Conservation (phyloP, 1,284 basidiomycete genomes). For the Baeospora myosura region DNA sequence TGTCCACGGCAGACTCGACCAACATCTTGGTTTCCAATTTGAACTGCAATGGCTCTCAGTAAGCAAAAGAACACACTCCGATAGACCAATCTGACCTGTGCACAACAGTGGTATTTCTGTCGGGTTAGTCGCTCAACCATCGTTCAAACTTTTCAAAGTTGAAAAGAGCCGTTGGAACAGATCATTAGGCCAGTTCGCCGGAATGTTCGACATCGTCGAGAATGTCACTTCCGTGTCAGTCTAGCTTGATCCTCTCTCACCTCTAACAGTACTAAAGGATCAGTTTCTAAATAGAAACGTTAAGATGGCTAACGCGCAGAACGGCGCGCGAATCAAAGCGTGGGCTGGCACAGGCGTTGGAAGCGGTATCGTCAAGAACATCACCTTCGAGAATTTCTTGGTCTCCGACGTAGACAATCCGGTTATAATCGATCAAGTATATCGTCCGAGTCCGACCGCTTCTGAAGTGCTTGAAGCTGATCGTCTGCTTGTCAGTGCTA, state of each 20-base stretch:
- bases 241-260: conserved; percentile 9
- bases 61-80: conserved; percentile 12
- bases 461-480: too few species aligned
- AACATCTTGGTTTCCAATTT: conserved; percentile 54
- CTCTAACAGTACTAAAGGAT: background rate
- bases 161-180: conserved; percentile 42
- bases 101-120: conserved; percentile 54
- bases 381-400: conserved; percentile 42
- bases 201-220: conserved; percentile 58
- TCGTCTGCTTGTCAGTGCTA: too few species aligned
- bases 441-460: too few species aligned
- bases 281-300: conserved; percentile 31
- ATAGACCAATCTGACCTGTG: background rate
- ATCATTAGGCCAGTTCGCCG: conserved; percentile 48
- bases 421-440: conserved; percentile 47
- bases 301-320: conserved; percentile 52
- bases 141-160: background rate
- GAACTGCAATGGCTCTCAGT: conserved; percentile 55
- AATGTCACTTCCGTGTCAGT: conserved; percentile 48
- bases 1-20: conserved; percentile 34
- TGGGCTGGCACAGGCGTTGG: conserved; percentile 58
- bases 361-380: conserved; percentile 48
- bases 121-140: conserved; percentile 25
- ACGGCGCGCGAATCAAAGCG: conserved; percentile 64
- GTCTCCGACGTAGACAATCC: conserved; percentile 49